phyloP scores from a whole-genome alignment of 257 asterid species.

The Przewalskia tangutica region DNA sequence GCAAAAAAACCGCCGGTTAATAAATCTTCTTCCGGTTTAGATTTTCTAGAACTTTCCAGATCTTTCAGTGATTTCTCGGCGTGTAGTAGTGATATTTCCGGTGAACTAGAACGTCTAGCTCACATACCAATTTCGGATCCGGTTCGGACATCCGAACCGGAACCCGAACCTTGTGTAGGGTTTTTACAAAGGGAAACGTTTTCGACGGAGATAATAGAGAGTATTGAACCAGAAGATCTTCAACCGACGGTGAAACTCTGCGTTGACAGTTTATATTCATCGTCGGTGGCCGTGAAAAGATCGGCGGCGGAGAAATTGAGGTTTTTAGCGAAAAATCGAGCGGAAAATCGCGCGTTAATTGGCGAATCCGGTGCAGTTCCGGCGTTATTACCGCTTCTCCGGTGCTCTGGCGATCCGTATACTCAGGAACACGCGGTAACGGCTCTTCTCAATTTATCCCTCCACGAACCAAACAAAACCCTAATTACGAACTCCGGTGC shows the following conservation, averaged over 20 bases:
- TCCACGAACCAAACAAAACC: slow-evolving; percentile 59
- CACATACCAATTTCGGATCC: slow-evolving; percentile 35
- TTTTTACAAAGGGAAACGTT: slow-evolving; percentile 60
- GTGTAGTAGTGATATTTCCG: slow-evolving; percentile 84
- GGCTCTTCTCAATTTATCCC: slow-evolving; percentile 73
- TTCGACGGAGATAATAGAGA: slow-evolving; percentile 79
- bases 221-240: slow-evolving; percentile 82
- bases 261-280: slow-evolving; percentile 54
- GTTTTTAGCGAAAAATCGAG: slow-evolving; percentile 65
- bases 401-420: slow-evolving; percentile 54
- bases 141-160: slow-evolving; percentile 1
- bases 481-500: slow-evolving; percentile 52
- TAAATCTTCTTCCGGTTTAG: slow-evolving; percentile 27
- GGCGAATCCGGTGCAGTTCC: slow-evolving; percentile 88
- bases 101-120: slow-evolving; percentile 84
- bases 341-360: slow-evolving; percentile 80
- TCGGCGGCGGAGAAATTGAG: slow-evolving; percentile 87
- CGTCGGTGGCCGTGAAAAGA: slow-evolving; percentile 55
- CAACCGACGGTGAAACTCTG: slow-evolving; percentile 83
- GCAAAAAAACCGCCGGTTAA: slow-evolving; percentile 27
- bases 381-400: slow-evolving; percentile 63
- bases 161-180: slow-evolving; percentile 64
- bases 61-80: slow-evolving; percentile 78
- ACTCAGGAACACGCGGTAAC: slow-evolving; percentile 93
- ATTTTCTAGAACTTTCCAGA: slow-evolving; percentile 45